Evolutionary conservation across 148 eudicot genomes (phyloP).

Genomic region (Camellia japonica): DNA sequence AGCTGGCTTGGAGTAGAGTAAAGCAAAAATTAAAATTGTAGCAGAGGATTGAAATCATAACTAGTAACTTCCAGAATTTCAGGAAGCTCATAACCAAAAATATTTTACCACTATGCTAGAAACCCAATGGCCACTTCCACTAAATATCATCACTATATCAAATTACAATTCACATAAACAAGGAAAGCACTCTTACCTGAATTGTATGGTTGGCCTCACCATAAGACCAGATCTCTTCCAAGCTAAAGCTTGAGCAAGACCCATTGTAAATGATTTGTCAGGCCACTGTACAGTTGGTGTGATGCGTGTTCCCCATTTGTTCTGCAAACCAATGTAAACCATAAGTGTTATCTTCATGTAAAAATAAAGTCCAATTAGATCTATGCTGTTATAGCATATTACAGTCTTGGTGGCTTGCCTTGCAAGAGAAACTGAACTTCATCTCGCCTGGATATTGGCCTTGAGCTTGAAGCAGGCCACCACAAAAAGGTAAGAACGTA

Average conservation of each 20-base stretch:
- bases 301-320: slow-evolving; percentile 82
- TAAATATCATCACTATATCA: not conserved
- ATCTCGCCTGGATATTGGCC: slow-evolving; percentile 98
- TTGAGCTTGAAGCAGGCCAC: slow-evolving; percentile 96
- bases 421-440: slow-evolving; percentile 91
- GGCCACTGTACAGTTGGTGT: slow-evolving; percentile 80
- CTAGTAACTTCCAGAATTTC: not conserved
- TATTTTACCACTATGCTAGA: not conserved
- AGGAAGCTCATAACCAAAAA: not conserved
- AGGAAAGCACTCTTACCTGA: slow-evolving; percentile 43
- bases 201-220: slow-evolving; percentile 84
- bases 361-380: not conserved
- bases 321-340: slow-evolving; percentile 40
- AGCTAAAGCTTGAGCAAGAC: too few species aligned
- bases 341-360: not conserved
- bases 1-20: not conserved
- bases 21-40: not conserved
- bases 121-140: not conserved
- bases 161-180: not conserved
- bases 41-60: not conserved
- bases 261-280: too few species aligned
- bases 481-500: slow-evolving; percentile 74
- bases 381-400: not conserved
- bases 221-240: slow-evolving; percentile 86
- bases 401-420: slow-evolving; percentile 42